Evolutionary conservation across 2,329 filamentous ascomycete species (phyloP), one percentile per base, ranked within the genome.

Genomic region (Colletotrichum costaricense): DNA sequence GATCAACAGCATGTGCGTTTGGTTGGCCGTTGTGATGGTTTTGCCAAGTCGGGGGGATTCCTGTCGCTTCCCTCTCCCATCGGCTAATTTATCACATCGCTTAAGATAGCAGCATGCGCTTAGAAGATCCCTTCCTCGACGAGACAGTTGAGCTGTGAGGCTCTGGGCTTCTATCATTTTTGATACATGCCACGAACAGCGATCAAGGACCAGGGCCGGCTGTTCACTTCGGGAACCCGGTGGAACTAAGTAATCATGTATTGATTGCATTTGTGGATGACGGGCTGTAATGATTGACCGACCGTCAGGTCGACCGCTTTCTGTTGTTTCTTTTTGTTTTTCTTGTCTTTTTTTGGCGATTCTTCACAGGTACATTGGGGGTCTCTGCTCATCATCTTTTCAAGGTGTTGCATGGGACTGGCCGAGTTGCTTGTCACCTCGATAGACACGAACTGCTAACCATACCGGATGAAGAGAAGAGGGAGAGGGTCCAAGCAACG

Each of bases 51-150:
- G 67, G 62, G 42, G 42, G 55, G 52, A 57, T 52, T 69, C 52
- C 67, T 64, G 35, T 69, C 65, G 65, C 42, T 54, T 68, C 42
- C 26, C 26, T 68, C 42, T 28, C 46, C 65, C 65, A 49, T 69
- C 66, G 66, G 66, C 66, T 63, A 49, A 49, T 49, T 49, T 49
- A 69, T 59, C 59, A 56, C 65, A 67, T 67, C 65, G 65, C 57
- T 67, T 69, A 63, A 63, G 49, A 56, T 42, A 63, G 58, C 46
- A 69, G 49, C 30, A 57, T 65, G 60, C 67, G 54, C 60, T 52
- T 66, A 54, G 30, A 42, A 69, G 49, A 26, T 11, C 38, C 22
- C 55, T 68, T 30, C 33, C 46, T 49, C 57, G 60, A 38, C 57
- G 57, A 59, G 57, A 42, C 5, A 8, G n/a, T 46, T n/a, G 16